phyloP scores from a whole-genome alignment of 768 basidiomycete species.

The Auricularia cornea region DNA sequence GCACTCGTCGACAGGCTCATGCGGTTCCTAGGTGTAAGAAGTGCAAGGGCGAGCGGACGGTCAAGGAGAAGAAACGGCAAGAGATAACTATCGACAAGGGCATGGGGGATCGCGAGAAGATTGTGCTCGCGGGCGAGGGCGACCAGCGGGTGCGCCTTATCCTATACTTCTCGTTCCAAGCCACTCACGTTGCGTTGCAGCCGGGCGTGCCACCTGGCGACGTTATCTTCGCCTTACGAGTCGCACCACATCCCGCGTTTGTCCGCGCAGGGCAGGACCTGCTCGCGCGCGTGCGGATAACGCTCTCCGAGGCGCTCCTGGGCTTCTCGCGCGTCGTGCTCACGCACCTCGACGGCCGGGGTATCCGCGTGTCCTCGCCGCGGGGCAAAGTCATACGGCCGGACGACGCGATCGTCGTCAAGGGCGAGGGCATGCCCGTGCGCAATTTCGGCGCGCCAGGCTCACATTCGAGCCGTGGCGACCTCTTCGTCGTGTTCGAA shows the following conservation, averaged over 20 bases:
- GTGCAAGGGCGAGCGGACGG: conserved; percentile 80
- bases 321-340: conserved; percentile 91
- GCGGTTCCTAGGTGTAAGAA: conserved; percentile 73
- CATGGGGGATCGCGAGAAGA: conserved; percentile 73
- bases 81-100: conserved; percentile 84
- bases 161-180: not conserved
- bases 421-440: conserved; percentile 83
- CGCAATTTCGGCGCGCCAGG: conserved; percentile 48
- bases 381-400: conserved; percentile 68
- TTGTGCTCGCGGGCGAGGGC: conserved; percentile 84
- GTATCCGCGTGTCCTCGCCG: conserved; percentile 71
- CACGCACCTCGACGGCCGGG: conserved; percentile 88
- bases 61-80: conserved; percentile 82
- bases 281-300: conserved; percentile 71
- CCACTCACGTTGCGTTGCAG: conserved; percentile 28
- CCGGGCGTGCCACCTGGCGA: conserved; percentile 84
- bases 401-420: conserved; percentile 63
- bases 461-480: conserved; percentile 44
- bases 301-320: conserved; percentile 86
- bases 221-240: conserved; percentile 74
- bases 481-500: conserved; percentile 73
- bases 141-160: conserved; percentile 67
- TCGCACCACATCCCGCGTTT: conserved; percentile 65
- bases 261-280: conserved; percentile 78
- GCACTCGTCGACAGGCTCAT: not conserved